A percentile compares a stretch with the other conserved stretches of the same genome.
Conservation (phyloP, 1,139 yeast genomes). For the Debaryomycetaceae sp. region DNA sequence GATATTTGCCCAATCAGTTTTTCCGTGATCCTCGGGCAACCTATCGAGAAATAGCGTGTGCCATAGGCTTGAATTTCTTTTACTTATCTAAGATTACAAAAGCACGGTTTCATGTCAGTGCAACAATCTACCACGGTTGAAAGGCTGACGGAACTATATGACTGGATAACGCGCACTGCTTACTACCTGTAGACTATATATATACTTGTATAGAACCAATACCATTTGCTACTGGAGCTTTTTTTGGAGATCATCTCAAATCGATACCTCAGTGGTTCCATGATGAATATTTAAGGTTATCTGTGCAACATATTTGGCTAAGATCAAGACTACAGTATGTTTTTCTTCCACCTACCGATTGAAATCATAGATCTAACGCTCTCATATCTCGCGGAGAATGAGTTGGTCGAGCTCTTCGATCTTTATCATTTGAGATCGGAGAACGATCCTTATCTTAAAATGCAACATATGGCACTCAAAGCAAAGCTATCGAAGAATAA, state of each 20-base stretch:
- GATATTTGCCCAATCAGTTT: too few relatives aligned
- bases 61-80: too few relatives aligned
- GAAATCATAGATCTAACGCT: constrained; percentile 13
- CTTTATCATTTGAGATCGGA: constrained; percentile 7
- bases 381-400: constrained; percentile 12
- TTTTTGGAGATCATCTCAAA: background rate
- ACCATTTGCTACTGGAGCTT: background rate
- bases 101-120: too few relatives aligned
- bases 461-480: constrained; percentile 16
- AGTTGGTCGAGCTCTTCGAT: constrained; percentile 14
- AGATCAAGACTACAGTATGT: background rate
- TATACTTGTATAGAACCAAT: too few relatives aligned
- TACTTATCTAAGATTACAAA: too few relatives aligned
- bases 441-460: constrained; percentile 7
- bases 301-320: too few relatives aligned
- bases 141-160: too few relatives aligned
- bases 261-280: background rate
- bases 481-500: constrained; percentile 12
- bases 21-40: too few relatives aligned
- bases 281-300: background rate
- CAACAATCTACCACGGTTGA: too few relatives aligned
- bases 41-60: too few relatives aligned
- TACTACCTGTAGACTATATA: too few relatives aligned
- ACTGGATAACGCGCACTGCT: too few relatives aligned
- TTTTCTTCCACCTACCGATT: constrained; percentile 10